phyloP scores from a whole-genome alignment of 2,329 filamentous ascomycete genomes.

The Colletotrichum tanaceti region DNA sequence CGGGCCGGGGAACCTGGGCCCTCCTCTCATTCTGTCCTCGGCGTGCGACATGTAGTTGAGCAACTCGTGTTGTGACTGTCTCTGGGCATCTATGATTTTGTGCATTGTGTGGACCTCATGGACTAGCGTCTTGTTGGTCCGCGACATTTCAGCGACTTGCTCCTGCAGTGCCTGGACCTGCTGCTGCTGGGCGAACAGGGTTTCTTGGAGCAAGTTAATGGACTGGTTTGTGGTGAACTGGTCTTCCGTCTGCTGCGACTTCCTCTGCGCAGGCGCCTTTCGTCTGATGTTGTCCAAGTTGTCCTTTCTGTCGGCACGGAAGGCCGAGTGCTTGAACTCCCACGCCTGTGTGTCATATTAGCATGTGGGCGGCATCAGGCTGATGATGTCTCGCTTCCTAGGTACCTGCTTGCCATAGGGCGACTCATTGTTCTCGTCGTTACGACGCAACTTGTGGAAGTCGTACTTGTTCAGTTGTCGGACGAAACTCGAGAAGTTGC shows the following conservation, averaged over 20 bases:
- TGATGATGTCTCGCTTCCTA: conserved; percentile 43
- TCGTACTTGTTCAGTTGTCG: conserved; percentile 97
- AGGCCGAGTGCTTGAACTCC: conserved; percentile 98
- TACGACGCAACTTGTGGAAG: conserved; percentile 97
- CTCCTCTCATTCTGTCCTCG: conserved; percentile 59
- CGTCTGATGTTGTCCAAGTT: conserved; percentile 95
- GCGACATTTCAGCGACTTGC: conserved; percentile 80
- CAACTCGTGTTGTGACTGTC: conserved; percentile 68
- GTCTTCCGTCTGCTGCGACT: conserved; percentile 74
- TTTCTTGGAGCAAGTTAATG: conserved; percentile 87
- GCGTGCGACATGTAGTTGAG: conserved; percentile 65
- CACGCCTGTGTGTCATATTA: conserved; percentile 68
- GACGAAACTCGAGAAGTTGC: conserved; percentile 97
- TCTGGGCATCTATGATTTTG: conserved; percentile 69
- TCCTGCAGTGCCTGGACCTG: conserved; percentile 91
- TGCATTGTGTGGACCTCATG: conserved; percentile 71
- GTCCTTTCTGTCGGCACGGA: conserved; percentile 95
- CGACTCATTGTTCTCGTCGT: conserved; percentile 84
- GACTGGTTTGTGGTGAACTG: conserved; percentile 85
- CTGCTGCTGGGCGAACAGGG: conserved; percentile 89
- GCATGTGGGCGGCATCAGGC: neutral
- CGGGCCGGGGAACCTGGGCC: conserved; percentile 53
- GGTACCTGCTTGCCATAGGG: conserved; percentile 82
- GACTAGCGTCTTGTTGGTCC: conserved; percentile 71
- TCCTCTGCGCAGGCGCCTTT: conserved; percentile 92